phyloP scores from a whole-genome alignment of 345 rosid species.

The Lagerstroemia speciosa region DNA sequence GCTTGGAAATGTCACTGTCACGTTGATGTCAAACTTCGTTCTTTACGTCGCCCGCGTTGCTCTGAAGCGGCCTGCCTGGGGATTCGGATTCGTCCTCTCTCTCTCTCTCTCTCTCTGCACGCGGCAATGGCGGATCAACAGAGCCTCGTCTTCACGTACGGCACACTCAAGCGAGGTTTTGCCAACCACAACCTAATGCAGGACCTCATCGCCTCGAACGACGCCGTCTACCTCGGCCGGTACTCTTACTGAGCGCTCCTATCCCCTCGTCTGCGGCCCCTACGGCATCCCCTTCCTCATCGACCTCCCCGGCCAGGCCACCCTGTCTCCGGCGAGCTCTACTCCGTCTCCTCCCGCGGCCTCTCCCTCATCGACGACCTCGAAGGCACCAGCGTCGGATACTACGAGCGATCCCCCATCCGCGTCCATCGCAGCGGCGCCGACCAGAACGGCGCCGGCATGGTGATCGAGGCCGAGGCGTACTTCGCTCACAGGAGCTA shows the following conservation, averaged over 20 bases:
- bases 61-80: no score
- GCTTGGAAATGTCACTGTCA: no score
- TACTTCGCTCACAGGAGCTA: constrained; percentile 50
- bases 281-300: constrained; percentile 63
- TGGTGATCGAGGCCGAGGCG: constrained; percentile 40
- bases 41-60: no score
- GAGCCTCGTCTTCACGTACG: constrained; percentile 47
- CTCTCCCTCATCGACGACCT: constrained; percentile 47
- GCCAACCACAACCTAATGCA: constrained; percentile 17
- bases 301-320: constrained; percentile 46
- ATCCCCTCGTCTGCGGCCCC: constrained; percentile 71
- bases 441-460: constrained; percentile 12
- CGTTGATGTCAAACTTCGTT: no score
- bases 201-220: constrained; percentile 17
- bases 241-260: constrained; percentile 25
- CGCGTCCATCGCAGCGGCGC: constrained; percentile 12
- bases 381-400: constrained; percentile 48
- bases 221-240: constrained; percentile 40
- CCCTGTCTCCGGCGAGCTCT: constrained; percentile 56
- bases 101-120: not conserved
- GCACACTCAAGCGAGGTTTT: constrained; percentile 49
- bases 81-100: not conserved
- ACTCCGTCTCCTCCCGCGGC: constrained; percentile 43
- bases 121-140: constrained; percentile 14
- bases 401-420: constrained; percentile 60